Conservation (phyloP, 345 rosid genomes). For the Isatis tinctoria region DNA sequence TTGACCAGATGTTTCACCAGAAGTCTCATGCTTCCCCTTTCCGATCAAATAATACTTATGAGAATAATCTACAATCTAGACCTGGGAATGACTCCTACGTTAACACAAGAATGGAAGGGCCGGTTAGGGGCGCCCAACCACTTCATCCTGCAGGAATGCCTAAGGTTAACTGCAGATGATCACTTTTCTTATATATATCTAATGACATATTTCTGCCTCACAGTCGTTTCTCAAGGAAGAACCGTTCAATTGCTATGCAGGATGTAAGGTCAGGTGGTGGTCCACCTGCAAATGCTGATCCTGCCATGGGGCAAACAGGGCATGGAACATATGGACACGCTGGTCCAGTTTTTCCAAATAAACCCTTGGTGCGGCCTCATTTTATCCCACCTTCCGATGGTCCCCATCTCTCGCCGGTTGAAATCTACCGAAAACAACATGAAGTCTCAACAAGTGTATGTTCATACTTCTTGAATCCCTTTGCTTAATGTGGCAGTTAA, state of each 20-base stretch:
- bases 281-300: conserved; percentile 40
- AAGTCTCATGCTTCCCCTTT: conserved; percentile 49
- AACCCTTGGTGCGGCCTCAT: conserved; percentile 47
- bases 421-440: conserved; percentile 71
- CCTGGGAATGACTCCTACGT: conserved; percentile 52
- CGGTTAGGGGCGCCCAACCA: conserved; percentile 48
- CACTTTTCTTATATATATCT: background rate
- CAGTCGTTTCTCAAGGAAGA: background rate
- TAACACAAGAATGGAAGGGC: conserved; percentile 52
- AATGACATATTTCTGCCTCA: background rate
- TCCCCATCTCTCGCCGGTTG: conserved; percentile 55
- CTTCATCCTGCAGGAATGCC: conserved; percentile 58
- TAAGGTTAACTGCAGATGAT: conserved; percentile 36
- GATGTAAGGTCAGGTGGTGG: conserved; percentile 47
- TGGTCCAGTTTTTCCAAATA: conserved; percentile 49
- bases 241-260: conserved; percentile 35
- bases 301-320: conserved; percentile 44
- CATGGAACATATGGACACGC: conserved; percentile 47
- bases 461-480: conserved; percentile 16
- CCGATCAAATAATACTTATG: conserved; percentile 46
- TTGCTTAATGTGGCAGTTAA: background rate
- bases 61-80: conserved; percentile 54
- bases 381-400: conserved; percentile 43
- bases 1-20: conserved; percentile 50
- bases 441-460: conserved; percentile 86